Percentiles rank a stretch among this genome's conserved stretches.
phyloP scores from a whole-genome alignment of 192 early-diverging fungal species.

The Umbelopsis isabellina region DNA sequence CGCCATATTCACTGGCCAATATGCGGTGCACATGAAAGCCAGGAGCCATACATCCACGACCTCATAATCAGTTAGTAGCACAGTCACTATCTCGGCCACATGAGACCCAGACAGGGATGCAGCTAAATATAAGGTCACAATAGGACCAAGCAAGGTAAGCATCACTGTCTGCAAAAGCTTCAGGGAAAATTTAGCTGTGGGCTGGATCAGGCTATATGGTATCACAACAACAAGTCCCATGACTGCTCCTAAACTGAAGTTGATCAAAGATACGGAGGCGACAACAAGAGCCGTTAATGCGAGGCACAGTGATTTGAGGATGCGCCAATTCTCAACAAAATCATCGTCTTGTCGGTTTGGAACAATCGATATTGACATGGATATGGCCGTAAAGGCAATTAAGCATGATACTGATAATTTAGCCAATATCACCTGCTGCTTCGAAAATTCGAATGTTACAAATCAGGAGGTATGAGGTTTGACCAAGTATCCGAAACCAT shows the following conservation, averaged over 20 bases:
- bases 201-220: slow-evolving; percentile 63
- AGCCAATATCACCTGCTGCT: slow-evolving; percentile 18
- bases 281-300: slow-evolving; percentile 62
- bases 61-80: slow-evolving; percentile 64
- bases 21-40: slow-evolving; percentile 66
- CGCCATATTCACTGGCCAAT: slow-evolving; percentile 69
- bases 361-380: slow-evolving; percentile 9
- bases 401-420: slow-evolving; percentile 17
- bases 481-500: slow-evolving; percentile 8
- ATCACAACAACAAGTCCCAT: slow-evolving; percentile 60
- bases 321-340: slow-evolving; percentile 42
- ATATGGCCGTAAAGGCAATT: slow-evolving; percentile 21
- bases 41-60: slow-evolving; percentile 65
- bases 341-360: neutral
- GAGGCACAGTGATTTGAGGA: slow-evolving; percentile 56
- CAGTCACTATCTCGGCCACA: slow-evolving; percentile 49
- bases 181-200: slow-evolving; percentile 23
- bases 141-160: slow-evolving; percentile 57
- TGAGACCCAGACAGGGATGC: slow-evolving; percentile 40
- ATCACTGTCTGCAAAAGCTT: slow-evolving; percentile 49
- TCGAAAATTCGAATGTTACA: slow-evolving; percentile 1
- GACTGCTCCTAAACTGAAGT: slow-evolving; percentile 71
- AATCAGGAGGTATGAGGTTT: slow-evolving; percentile 10
- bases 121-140: slow-evolving; percentile 51
- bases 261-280: slow-evolving; percentile 69